Evolutionary conservation across 768 basidiomycete species (phyloP).

Genomic region (Leccinum rimulosum): DNA sequence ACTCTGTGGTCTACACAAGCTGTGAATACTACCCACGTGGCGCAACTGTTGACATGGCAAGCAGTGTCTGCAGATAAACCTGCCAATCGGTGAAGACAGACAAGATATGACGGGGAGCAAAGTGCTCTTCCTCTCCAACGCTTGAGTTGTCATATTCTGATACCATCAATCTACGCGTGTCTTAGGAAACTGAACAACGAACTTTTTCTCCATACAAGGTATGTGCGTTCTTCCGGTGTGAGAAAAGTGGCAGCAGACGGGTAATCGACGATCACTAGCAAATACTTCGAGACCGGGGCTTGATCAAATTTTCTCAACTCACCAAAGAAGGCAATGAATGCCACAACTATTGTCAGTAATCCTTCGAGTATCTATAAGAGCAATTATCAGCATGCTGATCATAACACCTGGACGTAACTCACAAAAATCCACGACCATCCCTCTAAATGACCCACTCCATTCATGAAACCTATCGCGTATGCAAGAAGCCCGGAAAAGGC

Average conservation of each 20-base stretch:
- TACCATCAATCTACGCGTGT: slow-evolving; percentile 50
- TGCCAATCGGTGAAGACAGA: slow-evolving; percentile 65
- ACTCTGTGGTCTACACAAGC: background rate
- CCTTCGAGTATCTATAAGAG: slow-evolving; percentile 36
- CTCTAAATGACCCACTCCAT: slow-evolving; percentile 40
- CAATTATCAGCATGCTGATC: background rate
- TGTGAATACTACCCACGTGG: slow-evolving; percentile 46
- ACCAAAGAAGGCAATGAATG: slow-evolving; percentile 52
- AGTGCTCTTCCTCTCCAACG: slow-evolving; percentile 47
- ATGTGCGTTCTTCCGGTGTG: slow-evolving; percentile 16
- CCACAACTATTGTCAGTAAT: slow-evolving; percentile 55
- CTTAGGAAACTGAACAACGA: background rate
- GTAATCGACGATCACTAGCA: slow-evolving; percentile 55
- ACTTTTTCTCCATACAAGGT: slow-evolving; percentile 22
- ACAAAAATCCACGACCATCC: slow-evolving; percentile 75
- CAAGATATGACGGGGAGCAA: slow-evolving; percentile 50
- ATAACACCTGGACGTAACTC: slow-evolving; percentile 13
- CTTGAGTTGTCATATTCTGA: slow-evolving; percentile 34
- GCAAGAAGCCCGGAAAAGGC: slow-evolving; percentile 62
- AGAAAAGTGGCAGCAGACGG: slow-evolving; percentile 19
- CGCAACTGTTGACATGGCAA: slow-evolving; percentile 47
- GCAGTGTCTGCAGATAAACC: slow-evolving; percentile 27
- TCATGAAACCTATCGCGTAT: slow-evolving; percentile 54
- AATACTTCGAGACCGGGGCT: background rate
- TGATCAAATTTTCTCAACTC: slow-evolving; percentile 3